Percentiles rank a stretch among this genome's conserved stretches.
These are phyloP conservation scores for Castanopsis chinensis DNA, from an alignment of 306 rosid genomes.

Conservation along the genomic window DNA sequence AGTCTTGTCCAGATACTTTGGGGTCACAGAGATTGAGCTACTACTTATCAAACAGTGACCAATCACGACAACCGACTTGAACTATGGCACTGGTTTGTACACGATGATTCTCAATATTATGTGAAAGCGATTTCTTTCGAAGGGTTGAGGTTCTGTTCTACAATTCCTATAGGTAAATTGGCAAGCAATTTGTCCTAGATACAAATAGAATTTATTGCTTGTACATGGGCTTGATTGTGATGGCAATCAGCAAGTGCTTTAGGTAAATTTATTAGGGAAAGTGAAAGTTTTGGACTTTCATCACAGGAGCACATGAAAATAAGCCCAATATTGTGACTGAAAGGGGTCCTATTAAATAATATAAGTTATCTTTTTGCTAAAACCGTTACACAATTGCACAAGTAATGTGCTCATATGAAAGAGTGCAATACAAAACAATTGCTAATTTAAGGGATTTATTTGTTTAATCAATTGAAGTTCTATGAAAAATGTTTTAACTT, in stretches of 20 bases:
- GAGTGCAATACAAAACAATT: too few species aligned
- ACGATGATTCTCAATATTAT: not conserved
- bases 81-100: not conserved
- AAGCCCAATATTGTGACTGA: not conserved
- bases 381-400: too few species aligned
- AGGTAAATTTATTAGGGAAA: not conserved
- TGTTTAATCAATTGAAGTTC: not conserved
- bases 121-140: not conserved
- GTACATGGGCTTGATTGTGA: not conserved
- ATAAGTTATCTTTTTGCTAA: too few species aligned
- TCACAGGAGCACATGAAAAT: not conserved
- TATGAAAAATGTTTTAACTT: not conserved
- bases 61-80: not conserved
- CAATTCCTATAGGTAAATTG: not conserved
- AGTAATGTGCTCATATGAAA: too few species aligned
- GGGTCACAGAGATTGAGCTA: not conserved
- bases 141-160: not conserved
- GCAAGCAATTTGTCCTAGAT: not conserved
- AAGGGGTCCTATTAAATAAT: not conserved
- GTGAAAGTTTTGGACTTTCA: not conserved
- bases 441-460: not conserved
- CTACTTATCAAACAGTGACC: not conserved
- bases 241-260: not conserved
- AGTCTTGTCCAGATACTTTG: not conserved
- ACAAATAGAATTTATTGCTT: not conserved